These are phyloP conservation scores for Euphorbia celastroides DNA, from an alignment of 441 rosid genomes.

Conservation along the genomic window DNA sequence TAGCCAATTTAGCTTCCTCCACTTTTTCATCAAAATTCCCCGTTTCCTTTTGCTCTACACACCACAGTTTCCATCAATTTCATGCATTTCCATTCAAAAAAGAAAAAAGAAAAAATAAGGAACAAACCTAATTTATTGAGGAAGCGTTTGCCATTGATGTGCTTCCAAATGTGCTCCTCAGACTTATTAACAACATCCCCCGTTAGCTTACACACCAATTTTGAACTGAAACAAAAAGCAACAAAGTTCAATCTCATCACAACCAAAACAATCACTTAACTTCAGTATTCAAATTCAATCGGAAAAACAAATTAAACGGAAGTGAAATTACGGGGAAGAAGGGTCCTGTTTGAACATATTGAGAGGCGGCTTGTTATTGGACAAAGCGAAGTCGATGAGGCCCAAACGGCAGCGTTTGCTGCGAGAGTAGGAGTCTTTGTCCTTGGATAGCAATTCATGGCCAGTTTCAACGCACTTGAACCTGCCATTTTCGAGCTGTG, in stretches of 20 bases:
- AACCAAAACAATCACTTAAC: background rate
- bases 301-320: background rate
- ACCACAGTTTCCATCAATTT: constrained; percentile 11
- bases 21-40: constrained; percentile 27
- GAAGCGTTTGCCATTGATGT: constrained; percentile 76
- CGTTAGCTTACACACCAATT: constrained; percentile 78
- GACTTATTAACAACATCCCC: constrained; percentile 83
- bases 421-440: constrained; percentile 56
- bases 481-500: constrained; percentile 63
- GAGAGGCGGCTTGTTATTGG: constrained; percentile 66
- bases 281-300: background rate
- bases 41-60: constrained; percentile 62
- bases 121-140: constrained; percentile 77
- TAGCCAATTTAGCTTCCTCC: constrained; percentile 19
- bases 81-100: background rate
- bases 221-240: constrained; percentile 39
- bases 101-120: background rate
- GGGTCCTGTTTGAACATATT: constrained; percentile 88
- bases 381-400: constrained; percentile 69
- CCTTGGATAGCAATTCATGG: constrained; percentile 73
- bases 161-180: constrained; percentile 96
- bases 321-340: constrained; percentile 45
- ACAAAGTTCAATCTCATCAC: constrained; percentile 6
- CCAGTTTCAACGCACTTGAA: constrained; percentile 88
- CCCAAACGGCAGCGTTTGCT: constrained; percentile 90